Percentiles rank a stretch among this genome's conserved stretches.
These are phyloP conservation scores for Sinapis alba DNA, from an alignment of 441 rosid genomes.

Conservation along the genomic window DNA sequence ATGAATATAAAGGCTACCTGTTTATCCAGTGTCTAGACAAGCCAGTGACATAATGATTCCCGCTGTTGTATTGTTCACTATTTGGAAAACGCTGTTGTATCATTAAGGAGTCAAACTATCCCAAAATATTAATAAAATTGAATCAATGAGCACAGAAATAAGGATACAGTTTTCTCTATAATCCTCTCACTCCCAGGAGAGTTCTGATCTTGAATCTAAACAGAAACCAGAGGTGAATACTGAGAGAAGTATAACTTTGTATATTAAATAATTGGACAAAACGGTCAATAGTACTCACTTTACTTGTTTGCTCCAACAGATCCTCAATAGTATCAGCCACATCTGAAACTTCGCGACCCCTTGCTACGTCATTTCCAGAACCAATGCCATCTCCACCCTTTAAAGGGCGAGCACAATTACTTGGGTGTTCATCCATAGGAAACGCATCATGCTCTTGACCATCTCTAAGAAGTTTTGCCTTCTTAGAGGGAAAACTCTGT, in stretches of 20 bases:
- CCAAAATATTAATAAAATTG: constrained; percentile 23
- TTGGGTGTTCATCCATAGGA: constrained; percentile 48
- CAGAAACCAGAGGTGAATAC: constrained; percentile 34
- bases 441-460: constrained; percentile 38
- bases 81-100: constrained; percentile 57
- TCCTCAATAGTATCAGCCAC: constrained; percentile 97
- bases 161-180: constrained; percentile 76
- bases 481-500: constrained; percentile 49
- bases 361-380: constrained; percentile 48
- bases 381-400: constrained; percentile 42
- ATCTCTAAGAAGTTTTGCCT: constrained; percentile 52
- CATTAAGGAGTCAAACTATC: constrained; percentile 60
- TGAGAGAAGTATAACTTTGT: constrained; percentile 34
- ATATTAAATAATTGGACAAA: constrained; percentile 23
- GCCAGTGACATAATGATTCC: constrained; percentile 61
- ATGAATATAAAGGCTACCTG: constrained; percentile 52
- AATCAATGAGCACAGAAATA: constrained; percentile 19
- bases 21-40: constrained; percentile 59
- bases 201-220: constrained; percentile 76
- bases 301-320: constrained; percentile 89
- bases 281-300: constrained; percentile 50
- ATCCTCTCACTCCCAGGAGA: constrained; percentile 64
- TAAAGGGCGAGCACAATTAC: constrained; percentile 37
- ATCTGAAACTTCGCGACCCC: constrained; percentile 69
- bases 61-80: constrained; percentile 53